A percentile compares a stretch with the other conserved stretches of the same genome.
Evolutionary conservation across 2,329 filamentous ascomycete species (phyloP).

Genomic region (Neonectria punicea): DNA sequence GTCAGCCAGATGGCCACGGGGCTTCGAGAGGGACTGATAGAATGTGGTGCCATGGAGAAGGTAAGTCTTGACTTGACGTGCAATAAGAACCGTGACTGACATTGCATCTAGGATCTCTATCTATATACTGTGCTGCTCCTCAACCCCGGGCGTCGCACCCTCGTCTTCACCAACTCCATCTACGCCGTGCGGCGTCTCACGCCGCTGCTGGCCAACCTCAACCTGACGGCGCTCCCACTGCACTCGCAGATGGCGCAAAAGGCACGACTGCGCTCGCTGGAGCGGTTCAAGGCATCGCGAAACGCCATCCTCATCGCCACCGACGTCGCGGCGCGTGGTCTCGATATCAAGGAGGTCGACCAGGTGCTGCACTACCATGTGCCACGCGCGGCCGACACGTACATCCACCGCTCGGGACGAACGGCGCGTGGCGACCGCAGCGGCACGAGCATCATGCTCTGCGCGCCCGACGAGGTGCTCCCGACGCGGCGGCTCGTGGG

Average conservation of each 20-base stretch:
- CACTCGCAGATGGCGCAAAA: constrained; percentile 98
- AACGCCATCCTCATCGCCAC: constrained; percentile 85
- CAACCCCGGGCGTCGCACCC: constrained; percentile 80
- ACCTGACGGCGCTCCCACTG: constrained; percentile 78
- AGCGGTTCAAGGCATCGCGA: constrained; percentile 81
- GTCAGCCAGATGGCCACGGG: constrained; percentile 86
- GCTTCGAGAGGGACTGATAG: constrained; percentile 88
- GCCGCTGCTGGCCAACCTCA: constrained; percentile 84
- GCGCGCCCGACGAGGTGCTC: constrained; percentile 88
- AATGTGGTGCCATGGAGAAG: constrained; percentile 95
- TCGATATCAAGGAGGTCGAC: constrained; percentile 92
- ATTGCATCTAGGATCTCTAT: constrained; percentile 76
- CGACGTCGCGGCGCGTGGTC: constrained; percentile 90
- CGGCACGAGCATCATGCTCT: constrained; percentile 88
- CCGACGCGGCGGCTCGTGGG: constrained; percentile 85
- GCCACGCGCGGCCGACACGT: constrained; percentile 88
- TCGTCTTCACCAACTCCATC: constrained; percentile 97
- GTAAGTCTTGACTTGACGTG: constrained; percentile 53
- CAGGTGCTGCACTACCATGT: constrained; percentile 96
- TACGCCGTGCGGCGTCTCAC: constrained; percentile 87
- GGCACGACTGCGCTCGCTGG: constrained; percentile 89
- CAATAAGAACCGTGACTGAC: constrained; percentile 8
- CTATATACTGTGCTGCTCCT: constrained; percentile 89
- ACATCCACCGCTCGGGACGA: constrained; percentile 94
- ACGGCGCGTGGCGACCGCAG: constrained; percentile 84